Evolutionary conservation across 169 alveolate genomes (phyloP), one percentile per base, ranked within the genome.

Genomic region (Babesia caballi): DNA sequence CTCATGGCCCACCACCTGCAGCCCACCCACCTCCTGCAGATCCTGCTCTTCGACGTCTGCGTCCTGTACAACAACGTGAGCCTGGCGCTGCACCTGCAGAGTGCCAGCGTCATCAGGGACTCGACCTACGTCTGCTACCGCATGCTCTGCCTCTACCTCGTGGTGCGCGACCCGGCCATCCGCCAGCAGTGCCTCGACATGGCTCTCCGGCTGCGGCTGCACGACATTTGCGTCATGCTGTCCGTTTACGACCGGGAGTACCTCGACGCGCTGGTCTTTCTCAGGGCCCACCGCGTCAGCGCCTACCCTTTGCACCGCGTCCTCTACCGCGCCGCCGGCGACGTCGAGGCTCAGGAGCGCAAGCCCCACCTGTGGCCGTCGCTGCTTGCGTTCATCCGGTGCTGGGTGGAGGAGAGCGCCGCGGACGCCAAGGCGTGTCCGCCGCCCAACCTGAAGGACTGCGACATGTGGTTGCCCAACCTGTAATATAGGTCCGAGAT

Each of bases 401-500:
- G 57, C 71, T 75, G 85, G 85, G 52, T 23, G 11, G 69, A 75
- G 78, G 85, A 75, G 30, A 25, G 68, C 67, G 30, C 30, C 50
- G 19, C 23, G 27, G 44, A 73, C 53, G 59, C 69, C 19, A 25
- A 41, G 17, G 41, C 38, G n/a, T 41, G 56, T 46, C 12, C 30
- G 23, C 70, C 66, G 3, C 85, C 85, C 5, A 65, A 75, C 19
- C 42, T 75, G 38, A 19, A 36, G 25, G 65, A 41, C 46, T 75
- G 85, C 61, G 73, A 75, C 32, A 75, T 75, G 85, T 75, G 85
- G 85, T 30, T 75, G 28, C 85, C 85, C 9, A 63, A 32, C 61
- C 36, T 63, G 42, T 63, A 21, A 63, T n/a, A n/a, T n/a, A n/a
- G n/a, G n/a, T n/a, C n/a, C n/a, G n/a, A n/a, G n/a, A n/a, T n/a